Conservation (phyloP, 1,284 basidiomycete species). For the Cerrena zonata region DNA sequence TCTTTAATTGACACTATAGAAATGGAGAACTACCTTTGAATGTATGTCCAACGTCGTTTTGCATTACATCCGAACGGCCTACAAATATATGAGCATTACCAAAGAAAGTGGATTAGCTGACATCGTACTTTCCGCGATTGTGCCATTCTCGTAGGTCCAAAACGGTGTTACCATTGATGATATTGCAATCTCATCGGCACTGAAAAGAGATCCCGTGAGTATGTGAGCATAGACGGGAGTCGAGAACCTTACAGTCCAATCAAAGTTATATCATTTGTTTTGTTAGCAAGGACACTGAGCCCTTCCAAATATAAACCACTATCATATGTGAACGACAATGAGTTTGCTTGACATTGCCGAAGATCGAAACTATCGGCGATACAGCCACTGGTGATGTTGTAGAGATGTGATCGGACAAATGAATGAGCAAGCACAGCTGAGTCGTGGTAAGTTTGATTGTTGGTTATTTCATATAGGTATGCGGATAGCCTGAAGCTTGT, state of each 20-base stretch:
- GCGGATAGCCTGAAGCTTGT: conserved; percentile 8
- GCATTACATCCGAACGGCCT: neutral
- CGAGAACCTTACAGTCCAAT: conserved; percentile 2
- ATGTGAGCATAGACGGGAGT: neutral
- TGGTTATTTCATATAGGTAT: conserved; percentile 7
- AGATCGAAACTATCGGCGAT: neutral
- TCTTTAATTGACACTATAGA: neutral
- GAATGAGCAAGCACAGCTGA: conserved; percentile 6
- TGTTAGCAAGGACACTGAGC: conserved; percentile 7
- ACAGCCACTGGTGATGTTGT: conserved; percentile 2
- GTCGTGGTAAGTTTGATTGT: neutral
- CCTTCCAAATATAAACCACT: conserved; percentile 7
- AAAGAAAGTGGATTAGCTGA: neutral
- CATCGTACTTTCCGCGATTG: neutral
- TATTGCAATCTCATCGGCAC: neutral
- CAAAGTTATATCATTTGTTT: conserved; percentile 4
- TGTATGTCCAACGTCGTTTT: neutral
- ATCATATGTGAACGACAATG: conserved; percentile 4
- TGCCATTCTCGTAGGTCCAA: conserved; percentile 2
- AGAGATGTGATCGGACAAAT: conserved; percentile 6
- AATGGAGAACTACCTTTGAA: neutral
- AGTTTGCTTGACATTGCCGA: neutral
- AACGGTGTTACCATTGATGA: neutral
- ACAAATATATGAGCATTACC: neutral
- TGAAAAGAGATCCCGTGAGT: neutral